These are phyloP conservation scores for Pichia californica DNA, from an alignment of 805 yeast genomes.

Conservation along the genomic window DNA sequence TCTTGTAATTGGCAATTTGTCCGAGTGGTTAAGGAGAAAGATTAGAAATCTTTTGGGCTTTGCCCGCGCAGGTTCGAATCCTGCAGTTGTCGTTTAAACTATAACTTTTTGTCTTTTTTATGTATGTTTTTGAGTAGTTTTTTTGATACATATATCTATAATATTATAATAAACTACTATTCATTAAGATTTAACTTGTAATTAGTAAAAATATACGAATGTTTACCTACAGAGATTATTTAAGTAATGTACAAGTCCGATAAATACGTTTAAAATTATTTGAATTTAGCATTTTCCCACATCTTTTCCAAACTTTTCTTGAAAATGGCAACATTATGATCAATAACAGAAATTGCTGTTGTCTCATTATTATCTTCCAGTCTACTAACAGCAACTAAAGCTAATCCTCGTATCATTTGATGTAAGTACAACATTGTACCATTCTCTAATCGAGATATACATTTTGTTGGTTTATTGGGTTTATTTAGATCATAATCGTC, in stretches of 20 bases:
- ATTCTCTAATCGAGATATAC: slow-evolving; percentile 71
- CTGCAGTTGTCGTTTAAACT: slow-evolving; percentile 44
- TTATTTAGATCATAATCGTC: not conserved
- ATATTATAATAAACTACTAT: too few species aligned
- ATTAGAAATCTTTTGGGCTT: slow-evolving; percentile 54
- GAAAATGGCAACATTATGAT: slow-evolving; percentile 80
- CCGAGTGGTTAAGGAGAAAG: slow-evolving; percentile 56
- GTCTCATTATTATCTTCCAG: slow-evolving; percentile 50
- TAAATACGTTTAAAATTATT: too few species aligned
- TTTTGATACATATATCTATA: too few species aligned
- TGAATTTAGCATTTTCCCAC: slow-evolving; percentile 44
- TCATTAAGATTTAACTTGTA: too few species aligned
- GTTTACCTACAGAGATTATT: too few species aligned
- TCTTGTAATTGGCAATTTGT: slow-evolving; percentile 51
- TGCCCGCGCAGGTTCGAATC: slow-evolving; percentile 60
- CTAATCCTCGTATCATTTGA: slow-evolving; percentile 90
- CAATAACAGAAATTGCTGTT: slow-evolving; percentile 59
- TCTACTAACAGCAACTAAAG: slow-evolving; percentile 80
- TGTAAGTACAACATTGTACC: slow-evolving; percentile 80
- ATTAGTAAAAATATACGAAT: too few species aligned
- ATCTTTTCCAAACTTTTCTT: slow-evolving; percentile 69
- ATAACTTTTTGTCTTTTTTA: too few species aligned
- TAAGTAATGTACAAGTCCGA: too few species aligned
- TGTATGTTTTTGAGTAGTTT: too few species aligned
- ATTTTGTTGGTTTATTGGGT: slow-evolving; percentile 31